Conservation (phyloP, 2,329 filamentous ascomycete genomes). For the Mycocentrospora acerina region DNA sequence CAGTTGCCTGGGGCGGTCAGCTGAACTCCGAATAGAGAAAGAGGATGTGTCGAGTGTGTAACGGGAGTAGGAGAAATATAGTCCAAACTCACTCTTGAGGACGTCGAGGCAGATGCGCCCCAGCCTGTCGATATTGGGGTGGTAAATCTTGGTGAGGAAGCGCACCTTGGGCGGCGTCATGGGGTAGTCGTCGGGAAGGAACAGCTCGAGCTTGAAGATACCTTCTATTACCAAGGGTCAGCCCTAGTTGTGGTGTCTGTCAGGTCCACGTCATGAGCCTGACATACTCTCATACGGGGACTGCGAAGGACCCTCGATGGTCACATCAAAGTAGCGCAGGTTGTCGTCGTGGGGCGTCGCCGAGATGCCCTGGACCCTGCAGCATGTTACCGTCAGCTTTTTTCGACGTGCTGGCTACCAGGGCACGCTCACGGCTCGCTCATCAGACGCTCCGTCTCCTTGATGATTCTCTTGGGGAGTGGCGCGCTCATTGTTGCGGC, state of each 20-base stretch:
- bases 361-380: slow-evolving; percentile 91
- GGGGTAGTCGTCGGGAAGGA: slow-evolving; percentile 96
- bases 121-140: slow-evolving; percentile 97
- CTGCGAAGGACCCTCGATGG: slow-evolving; percentile 86
- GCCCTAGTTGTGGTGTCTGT: background rate
- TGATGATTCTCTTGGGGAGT: slow-evolving; percentile 94
- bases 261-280: background rate
- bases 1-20: slow-evolving; percentile 73
- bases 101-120: slow-evolving; percentile 97
- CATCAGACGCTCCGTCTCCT: slow-evolving; percentile 97
- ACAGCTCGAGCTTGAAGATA: slow-evolving; percentile 94
- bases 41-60: no score
- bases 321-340: slow-evolving; percentile 96
- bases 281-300: slow-evolving; percentile 91
- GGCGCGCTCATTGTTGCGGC: background rate
- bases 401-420: background rate
- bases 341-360: slow-evolving; percentile 96
- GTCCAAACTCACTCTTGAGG: slow-evolving; percentile 84
- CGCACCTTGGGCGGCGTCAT: slow-evolving; percentile 99
- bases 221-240: slow-evolving; percentile 56
- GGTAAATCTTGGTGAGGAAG: slow-evolving; percentile 98
- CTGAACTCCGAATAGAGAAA: background rate
- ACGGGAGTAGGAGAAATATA: no score
- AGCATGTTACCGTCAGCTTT: slow-evolving; percentile 5
- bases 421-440: slow-evolving; percentile 77